Conservation (phyloP, 441 rosid species). For the Rhodomyrtus psidioides region DNA sequence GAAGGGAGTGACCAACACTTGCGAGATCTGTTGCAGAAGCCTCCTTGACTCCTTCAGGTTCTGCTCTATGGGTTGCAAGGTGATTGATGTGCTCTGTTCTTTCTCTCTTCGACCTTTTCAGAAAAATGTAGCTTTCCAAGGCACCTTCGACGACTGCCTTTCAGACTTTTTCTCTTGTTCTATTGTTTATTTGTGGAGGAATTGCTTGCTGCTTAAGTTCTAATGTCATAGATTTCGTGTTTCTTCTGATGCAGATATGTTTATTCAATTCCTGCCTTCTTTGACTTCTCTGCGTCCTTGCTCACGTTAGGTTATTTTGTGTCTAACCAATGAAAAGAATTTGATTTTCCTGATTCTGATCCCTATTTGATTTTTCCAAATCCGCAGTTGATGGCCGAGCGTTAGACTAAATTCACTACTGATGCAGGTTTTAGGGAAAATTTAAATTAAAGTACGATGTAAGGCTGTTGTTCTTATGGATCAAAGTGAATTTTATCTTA, state of each 20-base stretch:
- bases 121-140: neutral
- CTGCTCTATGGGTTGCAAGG: slow-evolving; percentile 93
- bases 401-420: neutral
- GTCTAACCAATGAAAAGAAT: neutral
- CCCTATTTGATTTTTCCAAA: neutral
- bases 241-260: neutral
- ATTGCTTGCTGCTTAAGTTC: neutral
- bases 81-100: neutral
- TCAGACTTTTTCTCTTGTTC: neutral
- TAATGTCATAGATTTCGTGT: neutral
- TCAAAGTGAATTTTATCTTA: neutral
- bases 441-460: neutral
- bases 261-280: neutral
- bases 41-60: slow-evolving; percentile 85
- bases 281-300: neutral
- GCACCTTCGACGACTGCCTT: neutral
- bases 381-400: neutral
- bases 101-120: neutral
- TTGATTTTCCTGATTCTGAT: neutral
- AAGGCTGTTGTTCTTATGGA: neutral
- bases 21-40: slow-evolving; percentile 65
- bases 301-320: neutral
- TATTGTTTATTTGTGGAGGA: neutral
- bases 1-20: slow-evolving; percentile 81
- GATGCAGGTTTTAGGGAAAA: neutral